phyloP scores from a whole-genome alignment of 495 filamentous ascomycete species.

The Lophiostoma macrostomum region DNA sequence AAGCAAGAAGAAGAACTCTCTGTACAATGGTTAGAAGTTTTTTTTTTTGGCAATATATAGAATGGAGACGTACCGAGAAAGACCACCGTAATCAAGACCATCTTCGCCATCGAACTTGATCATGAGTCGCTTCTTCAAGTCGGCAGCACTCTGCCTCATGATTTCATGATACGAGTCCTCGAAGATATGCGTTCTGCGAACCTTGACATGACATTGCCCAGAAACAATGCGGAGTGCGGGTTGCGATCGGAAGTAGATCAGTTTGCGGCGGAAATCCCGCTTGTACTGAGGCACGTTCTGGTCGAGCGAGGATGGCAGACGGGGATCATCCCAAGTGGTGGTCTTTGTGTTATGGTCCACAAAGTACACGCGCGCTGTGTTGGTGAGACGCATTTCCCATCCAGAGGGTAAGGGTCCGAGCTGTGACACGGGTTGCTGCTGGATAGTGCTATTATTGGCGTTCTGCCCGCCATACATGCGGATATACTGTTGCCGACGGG shows the following conservation, averaged over 20 bases:
- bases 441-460: constrained; percentile 78
- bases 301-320: constrained; percentile 90
- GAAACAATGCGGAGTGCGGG: constrained; percentile 92
- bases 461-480: constrained; percentile 88
- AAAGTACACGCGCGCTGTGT: constrained; percentile 96
- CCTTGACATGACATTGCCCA: constrained; percentile 97
- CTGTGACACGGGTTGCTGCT: constrained; percentile 96
- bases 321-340: constrained; percentile 98
- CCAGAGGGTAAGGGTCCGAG: constrained; percentile 94
- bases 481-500: constrained; percentile 95
- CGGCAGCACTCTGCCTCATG: constrained; percentile 91
- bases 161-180: constrained; percentile 99
- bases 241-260: constrained; percentile 99
- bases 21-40: constrained; percentile 38
- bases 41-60: constrained; percentile 18
- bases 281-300: constrained; percentile 99
- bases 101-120: constrained; percentile 99
- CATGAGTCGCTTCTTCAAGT: constrained; percentile 97
- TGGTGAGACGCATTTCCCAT: constrained; percentile 99
- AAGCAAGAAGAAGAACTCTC: constrained; percentile 99
- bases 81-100: constrained; percentile 94
- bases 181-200: constrained; percentile 92
- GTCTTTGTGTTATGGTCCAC: constrained; percentile 99
- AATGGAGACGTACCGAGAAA: constrained; percentile 69
- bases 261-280: constrained; percentile 93